phyloP scores from a whole-genome alignment of 345 rosid genomes.

The Gynandropsis gynandra region DNA sequence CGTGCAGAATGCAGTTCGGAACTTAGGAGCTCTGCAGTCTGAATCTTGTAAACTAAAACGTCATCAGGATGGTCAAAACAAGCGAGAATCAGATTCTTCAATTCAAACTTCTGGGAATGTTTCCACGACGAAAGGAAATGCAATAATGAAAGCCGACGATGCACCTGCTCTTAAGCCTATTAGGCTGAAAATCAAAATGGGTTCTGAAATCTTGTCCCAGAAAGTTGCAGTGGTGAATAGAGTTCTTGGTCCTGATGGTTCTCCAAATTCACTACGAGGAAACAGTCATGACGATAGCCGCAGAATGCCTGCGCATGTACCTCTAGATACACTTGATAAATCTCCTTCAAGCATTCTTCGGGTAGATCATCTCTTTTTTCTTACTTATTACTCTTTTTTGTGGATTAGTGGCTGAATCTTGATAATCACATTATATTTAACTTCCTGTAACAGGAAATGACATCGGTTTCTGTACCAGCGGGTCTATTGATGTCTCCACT shows the following conservation, averaged over 20 bases:
- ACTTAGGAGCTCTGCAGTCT: slow-evolving; percentile 31
- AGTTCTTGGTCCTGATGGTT: slow-evolving; percentile 52
- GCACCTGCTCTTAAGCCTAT: slow-evolving; percentile 35
- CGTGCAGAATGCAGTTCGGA: slow-evolving; percentile 42
- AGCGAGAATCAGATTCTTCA: slow-evolving; percentile 25
- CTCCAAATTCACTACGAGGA: slow-evolving; percentile 46
- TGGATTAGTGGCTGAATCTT: slow-evolving; percentile 17
- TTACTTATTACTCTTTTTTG: not conserved
- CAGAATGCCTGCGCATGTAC: slow-evolving; percentile 19
- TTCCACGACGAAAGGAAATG: slow-evolving; percentile 29
- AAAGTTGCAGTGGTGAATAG: slow-evolving; percentile 35
- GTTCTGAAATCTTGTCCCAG: slow-evolving; percentile 34
- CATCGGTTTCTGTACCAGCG: slow-evolving; percentile 42
- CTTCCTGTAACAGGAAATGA: slow-evolving; percentile 55
- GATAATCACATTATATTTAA: slow-evolving; percentile 19
- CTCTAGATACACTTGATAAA: slow-evolving; percentile 24
- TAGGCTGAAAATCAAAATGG: slow-evolving; percentile 53
- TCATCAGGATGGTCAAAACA: slow-evolving; percentile 28
- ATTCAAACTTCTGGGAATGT: slow-evolving; percentile 24
- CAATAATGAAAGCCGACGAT: slow-evolving; percentile 24
- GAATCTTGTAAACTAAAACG: slow-evolving; percentile 16
- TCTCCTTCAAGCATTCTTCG: slow-evolving; percentile 59
- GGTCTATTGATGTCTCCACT: slow-evolving; percentile 59
- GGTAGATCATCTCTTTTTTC: slow-evolving; percentile 37
- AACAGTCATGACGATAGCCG: slow-evolving; percentile 41